phyloP scores from a whole-genome alignment of 805 yeast genomes.

The Candida berthetii region DNA sequence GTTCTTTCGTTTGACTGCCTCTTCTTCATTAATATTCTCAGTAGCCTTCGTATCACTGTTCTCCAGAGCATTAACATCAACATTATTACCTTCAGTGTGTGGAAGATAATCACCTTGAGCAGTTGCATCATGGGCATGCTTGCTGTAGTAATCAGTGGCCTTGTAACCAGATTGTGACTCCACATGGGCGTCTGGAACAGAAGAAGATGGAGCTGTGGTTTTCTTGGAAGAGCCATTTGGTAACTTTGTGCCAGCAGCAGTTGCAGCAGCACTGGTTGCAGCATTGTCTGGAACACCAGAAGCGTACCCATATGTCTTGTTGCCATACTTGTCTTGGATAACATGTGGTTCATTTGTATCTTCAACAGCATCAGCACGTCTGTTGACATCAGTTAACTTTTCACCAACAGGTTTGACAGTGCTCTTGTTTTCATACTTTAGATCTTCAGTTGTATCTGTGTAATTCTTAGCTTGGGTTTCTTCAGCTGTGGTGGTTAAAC shows the following conservation, averaged over 20 bases:
- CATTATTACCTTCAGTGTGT: conserved; percentile 1
- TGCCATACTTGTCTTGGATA: conserved; percentile 9
- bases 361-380: not conserved
- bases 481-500: conserved; percentile 12
- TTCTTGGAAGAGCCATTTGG: not conserved
- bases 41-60: no score
- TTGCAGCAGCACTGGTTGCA: conserved; percentile 11
- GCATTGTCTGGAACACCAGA: conserved; percentile 13
- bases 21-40: not conserved
- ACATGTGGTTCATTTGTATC: conserved; percentile 1
- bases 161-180: conserved; percentile 2
- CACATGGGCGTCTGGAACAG: not conserved
- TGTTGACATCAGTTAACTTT: not conserved
- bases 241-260: conserved; percentile 1
- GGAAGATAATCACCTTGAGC: not conserved
- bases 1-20: no score
- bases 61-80: no score
- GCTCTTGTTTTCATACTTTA: conserved; percentile 15
- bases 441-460: not conserved
- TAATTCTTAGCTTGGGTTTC: conserved; percentile 2
- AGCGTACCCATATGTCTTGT: conserved; percentile 5
- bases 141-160: conserved; percentile 15
- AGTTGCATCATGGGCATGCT: conserved; percentile 2
- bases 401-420: conserved; percentile 15
- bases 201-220: not conserved